Percentiles rank a stretch among this genome's conserved stretches.
Conservation (phyloP, 306 rosid species). For the Albizia julibrissin region DNA sequence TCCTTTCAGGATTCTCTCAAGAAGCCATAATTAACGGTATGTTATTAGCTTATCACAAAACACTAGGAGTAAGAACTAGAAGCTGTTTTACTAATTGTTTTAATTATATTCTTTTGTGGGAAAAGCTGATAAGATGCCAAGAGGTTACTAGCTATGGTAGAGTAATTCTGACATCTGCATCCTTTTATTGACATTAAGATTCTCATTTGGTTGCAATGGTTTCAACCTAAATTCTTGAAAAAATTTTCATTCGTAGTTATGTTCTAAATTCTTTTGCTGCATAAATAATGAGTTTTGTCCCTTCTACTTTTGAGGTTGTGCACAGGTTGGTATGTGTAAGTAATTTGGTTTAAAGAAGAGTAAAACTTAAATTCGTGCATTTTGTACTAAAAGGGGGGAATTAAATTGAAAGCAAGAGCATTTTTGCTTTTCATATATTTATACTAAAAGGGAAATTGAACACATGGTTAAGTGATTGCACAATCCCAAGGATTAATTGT, state of each 20-base stretch:
- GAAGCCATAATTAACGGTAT: not conserved
- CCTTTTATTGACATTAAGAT: conserved; percentile 1
- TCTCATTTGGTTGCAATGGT: conserved; percentile 16
- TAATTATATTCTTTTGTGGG: not conserved
- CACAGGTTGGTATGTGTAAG: not conserved
- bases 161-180: not conserved
- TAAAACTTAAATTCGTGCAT: not conserved
- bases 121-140: not conserved
- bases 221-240: conserved; percentile 10
- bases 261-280: conserved; percentile 9
- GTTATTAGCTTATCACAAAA: not conserved
- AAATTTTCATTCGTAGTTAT: conserved; percentile 28
- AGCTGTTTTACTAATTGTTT: conserved; percentile 16
- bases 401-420: not conserved
- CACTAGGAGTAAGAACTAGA: not conserved
- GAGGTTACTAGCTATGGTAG: not conserved
- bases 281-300: not conserved
- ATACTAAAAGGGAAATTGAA: not conserved
- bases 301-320: not conserved
- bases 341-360: conserved; percentile 22
- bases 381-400: not conserved
- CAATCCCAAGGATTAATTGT: not conserved
- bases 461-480: not conserved
- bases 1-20: conserved; percentile 87
- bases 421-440: not conserved